These are phyloP conservation scores for Fallopia convolvulus DNA, from an alignment of 148 eudicot species.

Conservation along the genomic window DNA sequence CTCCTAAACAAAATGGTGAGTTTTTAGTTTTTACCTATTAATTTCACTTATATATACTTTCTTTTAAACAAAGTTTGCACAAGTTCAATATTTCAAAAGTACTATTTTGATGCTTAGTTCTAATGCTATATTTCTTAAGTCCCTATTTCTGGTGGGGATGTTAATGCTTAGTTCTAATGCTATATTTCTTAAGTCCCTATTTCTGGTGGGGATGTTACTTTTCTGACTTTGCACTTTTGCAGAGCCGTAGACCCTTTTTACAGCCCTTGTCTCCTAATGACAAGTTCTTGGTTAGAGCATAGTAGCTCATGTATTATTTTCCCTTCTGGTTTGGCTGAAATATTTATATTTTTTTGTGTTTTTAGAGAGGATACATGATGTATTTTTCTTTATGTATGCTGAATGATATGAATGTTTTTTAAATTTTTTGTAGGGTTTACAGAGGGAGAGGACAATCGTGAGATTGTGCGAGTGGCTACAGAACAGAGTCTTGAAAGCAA, in stretches of 20 bases:
- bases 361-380: background rate
- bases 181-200: background rate
- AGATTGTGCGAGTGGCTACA: background rate
- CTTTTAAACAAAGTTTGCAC: background rate
- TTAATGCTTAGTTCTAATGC: background rate
- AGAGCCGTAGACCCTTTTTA: background rate
- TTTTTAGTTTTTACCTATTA: slow-evolving; percentile 27
- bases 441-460: background rate
- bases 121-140: no score
- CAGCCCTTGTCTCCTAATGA: background rate
- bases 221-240: background rate
- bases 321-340: background rate
- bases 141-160: no score
- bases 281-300: background rate
- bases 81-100: background rate
- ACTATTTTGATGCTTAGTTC: background rate
- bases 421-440: background rate
- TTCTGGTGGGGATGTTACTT: background rate
- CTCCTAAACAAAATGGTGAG: slow-evolving; percentile 59
- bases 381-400: background rate
- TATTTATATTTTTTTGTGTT: background rate
- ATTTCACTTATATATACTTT: background rate
- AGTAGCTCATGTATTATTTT: background rate
- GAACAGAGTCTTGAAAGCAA: background rate
- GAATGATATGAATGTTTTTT: background rate